Conservation (phyloP, 345 rosid species). For the Mallotus nudiflorus region DNA sequence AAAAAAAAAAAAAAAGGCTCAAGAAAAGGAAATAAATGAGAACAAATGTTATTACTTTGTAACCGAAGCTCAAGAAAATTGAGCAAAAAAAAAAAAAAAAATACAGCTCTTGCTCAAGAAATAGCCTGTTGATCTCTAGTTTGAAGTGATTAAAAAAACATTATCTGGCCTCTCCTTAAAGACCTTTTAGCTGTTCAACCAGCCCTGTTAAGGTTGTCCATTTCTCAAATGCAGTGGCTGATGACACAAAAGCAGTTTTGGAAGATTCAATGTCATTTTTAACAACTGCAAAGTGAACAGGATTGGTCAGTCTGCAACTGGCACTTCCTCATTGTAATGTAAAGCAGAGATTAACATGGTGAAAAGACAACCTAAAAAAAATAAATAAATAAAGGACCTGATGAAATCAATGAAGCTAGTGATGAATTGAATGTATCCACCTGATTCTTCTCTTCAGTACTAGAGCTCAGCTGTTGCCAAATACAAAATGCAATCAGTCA, state of each 20-base stretch:
- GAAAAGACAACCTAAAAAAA: neutral
- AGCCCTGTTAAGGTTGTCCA: constrained; percentile 78
- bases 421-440: constrained; percentile 79
- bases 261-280: constrained; percentile 74
- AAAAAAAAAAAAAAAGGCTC: too few species aligned
- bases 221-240: constrained; percentile 82
- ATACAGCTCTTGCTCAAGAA: constrained; percentile 6
- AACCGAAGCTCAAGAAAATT: constrained; percentile 23
- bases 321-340: neutral
- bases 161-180: constrained; percentile 27
- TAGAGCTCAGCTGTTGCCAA: constrained; percentile 59
- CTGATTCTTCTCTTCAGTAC: constrained; percentile 63
- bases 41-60: neutral
- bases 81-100: constrained; percentile 20
- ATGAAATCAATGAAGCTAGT: constrained; percentile 70
- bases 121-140: constrained; percentile 9
- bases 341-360: constrained; percentile 1
- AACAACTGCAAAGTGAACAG: constrained; percentile 46
- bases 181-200: constrained; percentile 64
- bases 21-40: too few species aligned
- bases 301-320: neutral
- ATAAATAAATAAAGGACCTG: constrained; percentile 63
- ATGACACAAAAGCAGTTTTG: constrained; percentile 66
- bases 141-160: neutral
- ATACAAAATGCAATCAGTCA: constrained; percentile 18